These are phyloP conservation scores for Wickerhamiella slavikovae DNA, from an alignment of 805 yeast species.

Conservation along the genomic window DNA sequence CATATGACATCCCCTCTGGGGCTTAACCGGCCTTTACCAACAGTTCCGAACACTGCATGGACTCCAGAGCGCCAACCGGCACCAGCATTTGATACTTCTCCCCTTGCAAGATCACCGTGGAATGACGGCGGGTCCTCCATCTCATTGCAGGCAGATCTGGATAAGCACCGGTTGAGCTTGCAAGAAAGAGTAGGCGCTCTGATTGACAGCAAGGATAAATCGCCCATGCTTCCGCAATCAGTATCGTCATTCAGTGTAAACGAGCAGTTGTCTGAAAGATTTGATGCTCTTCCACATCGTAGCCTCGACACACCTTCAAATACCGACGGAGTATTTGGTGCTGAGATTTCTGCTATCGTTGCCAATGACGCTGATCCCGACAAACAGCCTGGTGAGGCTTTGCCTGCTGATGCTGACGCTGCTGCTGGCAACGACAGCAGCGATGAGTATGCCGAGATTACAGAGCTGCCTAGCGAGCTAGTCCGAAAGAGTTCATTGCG, in stretches of 20 bases:
- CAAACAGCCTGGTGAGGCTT: background rate
- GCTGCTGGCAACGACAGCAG: slow-evolving; percentile 1
- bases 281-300: background rate
- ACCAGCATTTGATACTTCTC: no score
- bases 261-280: background rate
- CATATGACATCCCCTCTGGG: no score
- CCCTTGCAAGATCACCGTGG: no score
- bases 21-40: no score
- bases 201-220: background rate
- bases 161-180: slow-evolving; percentile 1
- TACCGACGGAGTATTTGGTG: no score
- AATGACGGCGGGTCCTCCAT: slow-evolving; percentile 1
- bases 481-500: slow-evolving; percentile 16
- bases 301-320: no score
- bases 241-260: background rate
- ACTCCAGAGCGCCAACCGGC: no score
- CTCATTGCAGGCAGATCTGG: background rate
- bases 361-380: background rate
- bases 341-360: background rate
- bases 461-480: slow-evolving; percentile 6
- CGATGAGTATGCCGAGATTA: no score
- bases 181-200: slow-evolving; percentile 1
- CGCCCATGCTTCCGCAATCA: slow-evolving; percentile 1
- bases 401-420: background rate
- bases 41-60: no score